phyloP scores from a whole-genome alignment of 2,329 filamentous ascomycete genomes.

The Colletotrichum sp. region DNA sequence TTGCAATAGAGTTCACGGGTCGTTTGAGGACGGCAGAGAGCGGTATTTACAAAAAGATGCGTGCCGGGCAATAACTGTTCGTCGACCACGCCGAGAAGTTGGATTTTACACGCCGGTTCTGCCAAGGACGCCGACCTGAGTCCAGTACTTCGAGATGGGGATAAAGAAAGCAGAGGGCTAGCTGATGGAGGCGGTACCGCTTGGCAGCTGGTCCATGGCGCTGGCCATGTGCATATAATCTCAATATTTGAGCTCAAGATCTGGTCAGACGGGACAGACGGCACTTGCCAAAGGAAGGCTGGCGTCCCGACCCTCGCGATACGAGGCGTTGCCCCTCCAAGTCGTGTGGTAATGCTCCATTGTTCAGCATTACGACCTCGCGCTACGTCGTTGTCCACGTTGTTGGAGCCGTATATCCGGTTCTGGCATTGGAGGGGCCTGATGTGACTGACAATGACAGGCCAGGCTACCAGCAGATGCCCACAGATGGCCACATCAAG shows the following conservation, averaged over 20 bases:
- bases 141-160: not conserved
- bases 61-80: not conserved
- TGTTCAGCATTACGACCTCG: not conserved
- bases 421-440: not conserved
- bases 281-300: not conserved
- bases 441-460: not conserved
- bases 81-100: not conserved
- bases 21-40: not conserved
- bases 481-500: not conserved
- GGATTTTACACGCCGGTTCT: not conserved
- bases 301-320: not conserved
- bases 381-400: not conserved
- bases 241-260: not conserved
- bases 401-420: not conserved
- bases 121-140: conserved; percentile 1
- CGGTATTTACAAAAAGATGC: conserved; percentile 14
- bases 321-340: conserved; percentile 3
- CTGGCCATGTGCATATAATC: conserved; percentile 3
- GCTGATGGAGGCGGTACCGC: not conserved
- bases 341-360: not conserved
- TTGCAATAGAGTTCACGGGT: not conserved
- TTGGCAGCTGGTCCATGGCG: conserved; percentile 12
- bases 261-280: not conserved
- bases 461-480: not conserved
- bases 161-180: not conserved